Evolutionary conservation across 345 rosid genomes (phyloP), one percentile per base, ranked within the genome.

Genomic region (Arabis alpina): DNA sequence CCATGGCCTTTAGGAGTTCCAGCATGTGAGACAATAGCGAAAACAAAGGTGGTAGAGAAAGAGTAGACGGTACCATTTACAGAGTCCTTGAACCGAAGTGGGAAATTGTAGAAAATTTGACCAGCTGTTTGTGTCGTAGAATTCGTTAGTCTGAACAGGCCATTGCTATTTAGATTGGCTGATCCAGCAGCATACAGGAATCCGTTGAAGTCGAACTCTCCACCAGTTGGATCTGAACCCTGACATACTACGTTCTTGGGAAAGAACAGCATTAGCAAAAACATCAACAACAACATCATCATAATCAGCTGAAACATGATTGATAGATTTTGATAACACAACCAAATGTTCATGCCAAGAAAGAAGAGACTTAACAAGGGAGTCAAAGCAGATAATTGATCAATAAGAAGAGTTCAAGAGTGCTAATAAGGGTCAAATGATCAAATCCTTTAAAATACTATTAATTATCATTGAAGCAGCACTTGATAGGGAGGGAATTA

Each of bases 81-180:
- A 50, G 68, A 66, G 58, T 83, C 80, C 82, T 70, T 70, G 79
- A 85, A 79, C 1, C 65, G 49, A 4, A 77, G 5, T 1, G 81
- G 82, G 42, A 11, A 19, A 3, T 72, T 66, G 23, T 66, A 72
- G 70, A 82, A 82, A 16, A 85, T 79, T 36, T 76, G 83, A 7
- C 84, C 90, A 1, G 10, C 5, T 45, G 76, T 25, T 8, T 10
- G 11, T 15, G 47, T 1, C 0, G 81, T 64, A 64, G 68, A 63
- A 68, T 71, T 42, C 0, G 68, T 61, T 2, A 71, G 75, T 25
- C 54, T 52, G 54, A 61, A 3, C 10, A 71, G 1, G 10, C 75
- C 75, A 23, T 71, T 52, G 16, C 10, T 41, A 34, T 72, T 73
- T 60, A 79, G 49, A 1, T 53, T 27, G 8, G 89, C 86, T 7